Base-by-base conservation (phyloP, 2,329 filamentous ascomycete genomes). In the Colletotrichum incanum region DNA sequence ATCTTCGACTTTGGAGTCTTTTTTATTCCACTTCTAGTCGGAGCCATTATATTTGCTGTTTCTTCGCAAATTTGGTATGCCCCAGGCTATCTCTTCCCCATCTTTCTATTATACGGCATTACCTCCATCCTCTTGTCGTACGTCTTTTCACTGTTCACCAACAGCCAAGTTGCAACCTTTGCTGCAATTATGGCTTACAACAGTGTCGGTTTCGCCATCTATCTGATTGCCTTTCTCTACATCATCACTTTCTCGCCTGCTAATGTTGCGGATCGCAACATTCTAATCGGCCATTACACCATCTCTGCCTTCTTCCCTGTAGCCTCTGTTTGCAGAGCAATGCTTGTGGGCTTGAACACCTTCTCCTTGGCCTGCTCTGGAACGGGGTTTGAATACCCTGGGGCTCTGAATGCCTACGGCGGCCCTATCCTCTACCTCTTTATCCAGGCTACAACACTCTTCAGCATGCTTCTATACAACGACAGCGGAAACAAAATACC, bases 371-470 rank as follows among this genome's bases (percentile, higher is more conserved):
- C 94, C 1, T 98, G 95, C 79, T 86, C 89, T 39, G 91, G 88
- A 28, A 84, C 89, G n/a, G 73, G 85, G 12, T 82, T 95, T 23
- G 84, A 86, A 1, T 92, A 94, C 74, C 93, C 95, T 0, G 93
- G 90, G 3, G 89, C 87, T 3, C 89, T 97, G 37, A 86, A 87
- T 0, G 88, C 92, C 28, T 98, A 95, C 76, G 95, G 96, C 28
- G 94, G 93, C 0, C 94, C 94, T 0, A 96, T 98, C 39, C 81
- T 96, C 0, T 98, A 97, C 79, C 88, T 98, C 1, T 87, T 94
- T 56, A 56, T 95, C 0, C 95, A 98, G 78, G 89, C 90, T 0
- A 79, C 94, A 23, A 71, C 94, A 11, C 85, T 96, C 1, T 94
- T 97, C 74, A 84, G 87, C 0, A 81, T 94, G 14, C 86, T 98